A percentile compares a stretch with the other conserved stretches of the same genome.
These are phyloP conservation scores for Citrus medica DNA, from an alignment of 345 rosid species.

Conservation along the genomic window DNA sequence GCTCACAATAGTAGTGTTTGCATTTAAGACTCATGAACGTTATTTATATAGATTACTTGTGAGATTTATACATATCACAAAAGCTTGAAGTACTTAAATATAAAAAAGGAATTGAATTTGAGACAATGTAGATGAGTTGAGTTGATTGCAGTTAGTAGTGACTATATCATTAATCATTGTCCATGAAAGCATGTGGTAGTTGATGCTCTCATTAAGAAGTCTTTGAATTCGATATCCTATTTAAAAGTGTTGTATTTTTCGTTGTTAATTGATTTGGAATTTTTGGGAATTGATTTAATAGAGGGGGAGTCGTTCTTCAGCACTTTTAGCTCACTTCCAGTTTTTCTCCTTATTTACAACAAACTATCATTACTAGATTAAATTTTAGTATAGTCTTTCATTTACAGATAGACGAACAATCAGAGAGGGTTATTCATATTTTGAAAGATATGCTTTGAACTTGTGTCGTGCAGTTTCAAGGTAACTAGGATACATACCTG, in stretches of 20 bases:
- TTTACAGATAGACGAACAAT: background rate
- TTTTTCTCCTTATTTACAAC: background rate
- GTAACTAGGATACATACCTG: background rate
- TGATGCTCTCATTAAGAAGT: background rate
- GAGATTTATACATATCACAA: background rate
- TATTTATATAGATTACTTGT: background rate
- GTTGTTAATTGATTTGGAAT: background rate
- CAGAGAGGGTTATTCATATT: background rate
- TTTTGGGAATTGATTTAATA: background rate
- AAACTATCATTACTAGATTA: background rate
- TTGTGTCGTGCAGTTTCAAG: background rate
- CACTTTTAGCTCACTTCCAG: background rate
- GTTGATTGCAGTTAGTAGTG: background rate
- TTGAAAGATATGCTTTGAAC: background rate
- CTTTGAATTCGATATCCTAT: background rate
- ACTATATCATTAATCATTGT: background rate
- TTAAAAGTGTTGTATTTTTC: background rate
- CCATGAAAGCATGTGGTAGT: background rate
- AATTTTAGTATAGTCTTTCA: conserved; percentile 2
- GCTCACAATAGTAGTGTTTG: background rate
- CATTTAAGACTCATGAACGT: background rate
- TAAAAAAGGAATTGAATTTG: background rate
- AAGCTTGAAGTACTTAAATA: background rate
- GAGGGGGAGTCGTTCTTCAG: background rate
- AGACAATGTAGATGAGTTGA: background rate